Evolutionary conservation across 108 stramenopile genomes (phyloP), one percentile per base, ranked within the genome.

Genomic region (Discostella stelligeroides): DNA sequence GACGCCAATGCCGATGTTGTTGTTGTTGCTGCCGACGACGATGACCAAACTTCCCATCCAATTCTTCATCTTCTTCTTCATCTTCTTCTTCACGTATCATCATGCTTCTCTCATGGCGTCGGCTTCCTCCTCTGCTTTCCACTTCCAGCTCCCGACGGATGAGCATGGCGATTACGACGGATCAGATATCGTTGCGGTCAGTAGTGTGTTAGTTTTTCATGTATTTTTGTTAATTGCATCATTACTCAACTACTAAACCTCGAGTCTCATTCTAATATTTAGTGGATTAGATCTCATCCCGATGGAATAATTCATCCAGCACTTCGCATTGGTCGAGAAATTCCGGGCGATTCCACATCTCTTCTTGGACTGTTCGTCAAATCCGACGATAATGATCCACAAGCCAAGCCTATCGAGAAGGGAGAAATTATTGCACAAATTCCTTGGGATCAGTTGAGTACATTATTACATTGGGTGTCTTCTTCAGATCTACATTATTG

Each of bases 81-180:
- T 6, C 5, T 34, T 34, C 5, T 34, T 34, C 6, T 34, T 34
- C 28, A 61, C 23, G 18, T n/a, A n/a, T n/a, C 37, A 12, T n/a
- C 43, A 48, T 60, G 24, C 37, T 60, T 25, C 60, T 42, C 18
- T 51, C 63, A 49, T 49, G 21, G 23, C 53, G 17, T 47, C 46
- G 12, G 24, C 28, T 14, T 51, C 54, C 7, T 13, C 39, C 66
- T 38, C 50, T 21, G 24, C 28, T 14, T 51, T 30, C 7, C 15
- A 23, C 66, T 38, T 37, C 13, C 40, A 30, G 34, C 60, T 79
- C 21, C 72, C 71, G 25, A 80, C 62, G 15, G 79, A 80, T 47
- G 71, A 80, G 47, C 61, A 72, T 38, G 79, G 79, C 18, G 79
- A 80, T 47, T 80, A 80, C 55, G 68, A 80, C 53, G 79, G 71